Evolutionary conservation across 148 eudicot genomes (phyloP), one percentile per base, ranked within the genome.

Genomic region (Rheum nobile): DNA sequence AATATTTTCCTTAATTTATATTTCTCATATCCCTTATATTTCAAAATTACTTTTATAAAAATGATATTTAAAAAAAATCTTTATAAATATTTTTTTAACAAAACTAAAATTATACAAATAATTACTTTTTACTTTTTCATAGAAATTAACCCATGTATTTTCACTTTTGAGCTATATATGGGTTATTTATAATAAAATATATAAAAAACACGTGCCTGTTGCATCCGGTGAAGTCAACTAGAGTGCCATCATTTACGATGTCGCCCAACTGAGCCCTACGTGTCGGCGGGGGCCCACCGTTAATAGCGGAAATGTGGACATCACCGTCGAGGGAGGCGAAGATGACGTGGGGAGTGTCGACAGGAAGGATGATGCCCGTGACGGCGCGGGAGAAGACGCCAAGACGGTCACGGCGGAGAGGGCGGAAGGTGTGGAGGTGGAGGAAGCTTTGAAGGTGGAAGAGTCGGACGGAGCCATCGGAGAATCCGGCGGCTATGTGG

Each of bases 311-410:
- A 1, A 88, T 85, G 67, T 93, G 91, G 17, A 93, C 75, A 54
- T 93, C 95, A 1, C 98, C 98, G 37, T 84, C 87, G 0, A 86
- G 85, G n/a, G 95, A 91, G 26, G 95, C 95, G 34, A 91, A 91
- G 0, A 89, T 78, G 6, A 93, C 70, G 0, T 76, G 85, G 0
- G 73, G 72, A 1, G 22, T 37, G 8, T 55, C 80, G 2, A 86
- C 74, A 4, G 52, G 11, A 4, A 88, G 72, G 7, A 93, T 77
- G 7, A 89, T 88, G 9, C 98, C 98, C 0, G 89, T 82, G 1
- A 91, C 90, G 0, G 98, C 92, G 7, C 85, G 84, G 0, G 98
- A 86, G 74, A 78, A 91, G 22, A 48, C 73, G 42, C 98, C 98
- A 0, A 93, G 86, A 34, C 81, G 85, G 24, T 89, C 88, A 0